Conservation (phyloP, 2,329 filamentous ascomycete species). For the Xylariaceae sp. region DNA sequence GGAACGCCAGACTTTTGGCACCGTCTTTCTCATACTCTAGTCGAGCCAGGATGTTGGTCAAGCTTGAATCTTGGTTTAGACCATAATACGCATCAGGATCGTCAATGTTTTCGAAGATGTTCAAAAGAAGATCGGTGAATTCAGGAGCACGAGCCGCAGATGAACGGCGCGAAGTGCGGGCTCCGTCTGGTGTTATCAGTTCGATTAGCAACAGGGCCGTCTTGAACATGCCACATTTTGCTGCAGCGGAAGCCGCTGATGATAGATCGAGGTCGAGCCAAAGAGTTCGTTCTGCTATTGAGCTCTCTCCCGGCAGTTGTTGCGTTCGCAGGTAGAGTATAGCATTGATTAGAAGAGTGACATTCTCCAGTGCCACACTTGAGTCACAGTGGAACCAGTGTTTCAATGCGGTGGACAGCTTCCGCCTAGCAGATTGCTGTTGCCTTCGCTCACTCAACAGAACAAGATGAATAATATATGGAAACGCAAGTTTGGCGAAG, state of each 20-base stretch:
- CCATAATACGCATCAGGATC: conserved; percentile 97
- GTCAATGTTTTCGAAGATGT: conserved; percentile 88
- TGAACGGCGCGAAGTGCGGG: conserved; percentile 63
- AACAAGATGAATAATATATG: conserved; percentile 81
- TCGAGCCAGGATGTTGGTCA: conserved; percentile 74
- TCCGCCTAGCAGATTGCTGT: conserved; percentile 56
- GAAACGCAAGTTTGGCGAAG: conserved; percentile 73
- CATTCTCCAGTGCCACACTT: conserved; percentile 54
- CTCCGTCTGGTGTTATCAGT: conserved; percentile 49
- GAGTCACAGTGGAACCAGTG: conserved; percentile 58
- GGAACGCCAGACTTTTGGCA: conserved; percentile 81
- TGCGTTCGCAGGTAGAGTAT: conserved; percentile 89
- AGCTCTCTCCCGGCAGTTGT: conserved; percentile 68
- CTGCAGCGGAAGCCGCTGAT: conserved; percentile 68
- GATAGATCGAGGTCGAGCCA: conserved; percentile 86
- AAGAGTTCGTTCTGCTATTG: conserved; percentile 71
- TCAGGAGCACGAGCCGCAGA: conserved; percentile 54
- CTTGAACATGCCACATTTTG: conserved; percentile 79
- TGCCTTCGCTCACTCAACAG: conserved; percentile 66
- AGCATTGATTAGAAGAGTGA: conserved; percentile 71
- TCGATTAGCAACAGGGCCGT: conserved; percentile 83
- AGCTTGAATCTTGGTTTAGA: conserved; percentile 71
- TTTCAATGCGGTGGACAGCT: conserved; percentile 64
- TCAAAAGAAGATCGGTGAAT: conserved; percentile 68
- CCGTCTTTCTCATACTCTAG: conserved; percentile 90